Evolutionary conservation across 257 asterid genomes (phyloP), one percentile per base, ranked within the genome.

Genomic region (Penstemon davidsonii): DNA sequence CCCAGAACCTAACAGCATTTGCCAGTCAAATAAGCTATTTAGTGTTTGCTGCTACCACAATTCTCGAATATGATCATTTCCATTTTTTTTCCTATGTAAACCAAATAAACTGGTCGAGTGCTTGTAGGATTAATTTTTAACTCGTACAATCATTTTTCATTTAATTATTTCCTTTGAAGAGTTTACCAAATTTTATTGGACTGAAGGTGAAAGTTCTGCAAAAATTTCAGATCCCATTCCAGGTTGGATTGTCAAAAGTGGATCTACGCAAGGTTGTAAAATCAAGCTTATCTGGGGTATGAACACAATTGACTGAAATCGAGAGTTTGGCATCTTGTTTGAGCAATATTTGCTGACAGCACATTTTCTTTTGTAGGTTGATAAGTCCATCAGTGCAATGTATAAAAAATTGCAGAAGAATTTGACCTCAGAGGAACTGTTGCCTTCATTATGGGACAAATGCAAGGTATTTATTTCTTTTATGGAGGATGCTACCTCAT

Each of bases 381-480:
- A 94, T 81, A 94, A 89, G 82, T 79, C 93, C 68, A 85, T 94
- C 66, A 64, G 62, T 63, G 72, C 86, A 60, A 94, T 94, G 99
- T 88, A 88, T 67, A 94, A 91, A 81, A 94, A 86, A 70, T 64
- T 94, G 76, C 99, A 91, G 81, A 94, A 83, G 88, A 87, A 88
- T 75, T 67, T 91, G 76, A 80, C 96, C 9, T 81, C 92, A 0
- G 99, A 94, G 80, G 99, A 94, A 79, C 82, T 94, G 67, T 68
- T 91, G 87, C 98, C 99, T 81, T 91, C 99, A 45, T 64, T 94
- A 55, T 94, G 99, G 98, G 99, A 94, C 75, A 94, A 94, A 77
- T 90, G 94, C 89, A 90, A 93, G 99, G 99, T 93, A 88, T 54
- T 49, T 70, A 15, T 65, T 60, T 42, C 10, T 55, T 8, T 54